Evolutionary conservation across 2,329 filamentous ascomycete species (phyloP).

Genomic region (Coniochaeta hoffmannii): DNA sequence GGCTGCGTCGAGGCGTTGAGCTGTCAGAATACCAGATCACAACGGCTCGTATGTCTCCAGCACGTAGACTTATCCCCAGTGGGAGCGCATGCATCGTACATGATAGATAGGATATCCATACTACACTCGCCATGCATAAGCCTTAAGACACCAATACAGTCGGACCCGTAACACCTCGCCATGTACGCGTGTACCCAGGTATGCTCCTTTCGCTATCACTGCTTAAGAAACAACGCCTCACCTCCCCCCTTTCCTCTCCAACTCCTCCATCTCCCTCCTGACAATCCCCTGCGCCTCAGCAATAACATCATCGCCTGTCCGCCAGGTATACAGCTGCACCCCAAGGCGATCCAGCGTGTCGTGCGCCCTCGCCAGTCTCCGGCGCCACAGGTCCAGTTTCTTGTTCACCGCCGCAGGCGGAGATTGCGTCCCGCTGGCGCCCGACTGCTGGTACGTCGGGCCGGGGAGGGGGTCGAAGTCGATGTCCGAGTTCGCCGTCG

Average conservation of each 20-base stretch:
- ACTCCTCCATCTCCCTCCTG: constrained; percentile 40
- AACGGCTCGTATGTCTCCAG: too few species aligned
- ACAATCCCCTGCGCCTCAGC: constrained; percentile 60
- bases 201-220: background rate
- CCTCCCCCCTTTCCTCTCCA: constrained; percentile 21
- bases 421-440: constrained; percentile 7
- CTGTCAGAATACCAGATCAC: too few species aligned
- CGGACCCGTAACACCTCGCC: too few species aligned
- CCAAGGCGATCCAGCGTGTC: constrained; percentile 53
- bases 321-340: constrained; percentile 66
- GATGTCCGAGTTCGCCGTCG: constrained; percentile 28
- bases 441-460: background rate
- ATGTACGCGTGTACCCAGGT: too few species aligned
- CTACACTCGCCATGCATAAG: too few species aligned
- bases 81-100: too few species aligned
- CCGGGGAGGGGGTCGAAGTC: constrained; percentile 26
- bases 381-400: constrained; percentile 65
- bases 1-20: too few species aligned
- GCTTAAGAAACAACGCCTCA: too few species aligned
- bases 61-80: too few species aligned
- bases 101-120: too few species aligned
- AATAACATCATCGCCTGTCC: constrained; percentile 62
- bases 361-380: constrained; percentile 59
- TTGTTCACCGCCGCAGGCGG: constrained; percentile 40
- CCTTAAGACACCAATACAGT: too few species aligned